Evolutionary conservation across 805 yeast genomes (phyloP), one percentile per base, ranked within the genome.

Genomic region (Vanderwaltozyma tropicalis): DNA sequence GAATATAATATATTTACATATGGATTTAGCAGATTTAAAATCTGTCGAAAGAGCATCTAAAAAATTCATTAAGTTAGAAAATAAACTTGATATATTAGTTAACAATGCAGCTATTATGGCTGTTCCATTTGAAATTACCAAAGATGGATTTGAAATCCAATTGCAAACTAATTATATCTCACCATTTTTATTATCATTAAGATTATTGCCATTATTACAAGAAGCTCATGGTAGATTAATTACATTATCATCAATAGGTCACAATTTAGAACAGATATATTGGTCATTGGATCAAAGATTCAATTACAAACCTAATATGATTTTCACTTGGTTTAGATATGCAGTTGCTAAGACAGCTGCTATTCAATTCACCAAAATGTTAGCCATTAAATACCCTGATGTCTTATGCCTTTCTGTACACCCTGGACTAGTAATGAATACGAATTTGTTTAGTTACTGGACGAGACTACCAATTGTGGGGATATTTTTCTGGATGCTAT

Each of bases 361-460:
- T 0, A 83, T 84, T 31, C 95, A 85, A 48, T 72, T 76, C 50
- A 71, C 76, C 50, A 75, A 75, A 47, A 66, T 76, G 55, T 58
- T 85, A 17, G 73, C 89, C 0, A 63, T 74, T 27, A 69, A 77
- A 41, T 69, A 82, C 52, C 92, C 94, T 0, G 68, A 74, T 15
- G 66, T 84, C 9, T 55, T 78, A 28, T 75, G 78, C 40, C 57
- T 74, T 27, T 69, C 85, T 2, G 82, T 83, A 3, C 88, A 84
- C 50, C 95, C 95, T 0, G 95, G 95, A 0, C 70, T 83, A 45
- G 84, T 83, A n/a, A 78, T 85, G 82, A 77, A 78, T 49, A 78
- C 95, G 2, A 79, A 80, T 46, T 57, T 80, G 33, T 81, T 80
- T 53, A 67, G 80, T 32, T 82, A 80, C 53, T 80, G 87, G 78